Evolutionary conservation across 371 early-diverging fungal species (phyloP).

Genomic region (Mortierella sp.): DNA sequence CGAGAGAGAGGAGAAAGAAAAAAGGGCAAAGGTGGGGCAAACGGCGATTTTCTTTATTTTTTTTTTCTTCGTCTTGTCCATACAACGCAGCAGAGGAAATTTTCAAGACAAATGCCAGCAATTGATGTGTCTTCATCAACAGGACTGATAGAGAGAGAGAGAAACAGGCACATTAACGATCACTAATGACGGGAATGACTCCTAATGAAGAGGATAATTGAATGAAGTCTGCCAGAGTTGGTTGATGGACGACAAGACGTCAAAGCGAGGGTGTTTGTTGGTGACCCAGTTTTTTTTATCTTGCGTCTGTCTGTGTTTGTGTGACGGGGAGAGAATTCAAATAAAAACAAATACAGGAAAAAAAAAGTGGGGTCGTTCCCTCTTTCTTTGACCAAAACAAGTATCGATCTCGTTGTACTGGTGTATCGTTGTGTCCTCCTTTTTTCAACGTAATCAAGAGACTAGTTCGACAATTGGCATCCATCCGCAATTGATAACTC

Average conservation of each 20-base stretch:
- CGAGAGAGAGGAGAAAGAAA: neutral
- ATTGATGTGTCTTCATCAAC: neutral
- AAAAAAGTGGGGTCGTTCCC: slow-evolving; percentile 4
- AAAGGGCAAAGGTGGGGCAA: neutral
- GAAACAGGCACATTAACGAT: neutral
- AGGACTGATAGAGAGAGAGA: neutral
- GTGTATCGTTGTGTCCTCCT: neutral
- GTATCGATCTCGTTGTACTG: neutral
- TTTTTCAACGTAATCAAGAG: neutral
- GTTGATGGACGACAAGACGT: neutral
- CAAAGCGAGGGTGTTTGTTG: neutral
- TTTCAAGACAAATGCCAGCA: neutral
- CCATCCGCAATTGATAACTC: no score
- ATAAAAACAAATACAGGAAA: neutral
- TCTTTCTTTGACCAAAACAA: neutral
- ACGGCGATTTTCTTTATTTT: neutral
- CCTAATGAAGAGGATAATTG: neutral
- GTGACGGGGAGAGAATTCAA: neutral
- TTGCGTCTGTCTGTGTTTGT: neutral
- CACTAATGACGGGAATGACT: no score
- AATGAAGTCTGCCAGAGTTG: neutral
- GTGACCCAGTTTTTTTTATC: slow-evolving; percentile 7
- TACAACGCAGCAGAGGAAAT: neutral
- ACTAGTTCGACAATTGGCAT: no score
- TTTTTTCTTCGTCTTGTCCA: neutral